Base-by-base conservation (phyloP, 2,329 filamentous ascomycete genomes). In the Phyllosticta paracitricarpa region DNA sequence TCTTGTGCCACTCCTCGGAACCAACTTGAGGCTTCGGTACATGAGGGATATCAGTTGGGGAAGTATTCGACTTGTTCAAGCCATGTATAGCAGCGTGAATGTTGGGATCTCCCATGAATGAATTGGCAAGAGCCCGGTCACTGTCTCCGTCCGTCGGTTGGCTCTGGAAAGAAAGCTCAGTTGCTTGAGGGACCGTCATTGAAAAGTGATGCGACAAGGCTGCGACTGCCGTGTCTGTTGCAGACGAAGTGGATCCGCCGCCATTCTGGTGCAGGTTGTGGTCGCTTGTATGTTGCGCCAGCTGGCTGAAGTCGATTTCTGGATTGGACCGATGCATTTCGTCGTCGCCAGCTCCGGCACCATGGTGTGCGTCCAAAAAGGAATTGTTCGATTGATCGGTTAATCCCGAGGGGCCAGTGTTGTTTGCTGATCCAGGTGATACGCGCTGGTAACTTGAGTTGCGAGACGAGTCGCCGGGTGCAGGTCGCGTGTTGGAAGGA, bases 1-100 rank as follows among this genome's bases (percentile, higher is more conserved):
- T 87, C 74, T 96, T 96, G 74, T 99, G 94, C 94, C 94, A 99
- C 75, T 97, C 93, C 59, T 96, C 91, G 1, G 91, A 94, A 2
- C 94, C 94, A n/a, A 97, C 94, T 6, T 87, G 84, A 7, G 92
- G 92, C 75, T 97, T 97, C 54, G 70, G 71, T 51, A 66, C 69
- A 55, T 68, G 68, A 17, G 73, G 72, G 19, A 22, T 22, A 22
- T 22, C 19, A 22, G 19, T 22, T 22, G 19, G 19, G 19, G 19
- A 22, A 30, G 68, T 58, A 61, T 70, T 70, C 10, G 76, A 78
- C 17, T 76, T 78, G 65, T 81, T 80, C 69, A 75, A 71, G 56
- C 69, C 69, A 25, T 66, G 63, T 26, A 69, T 64, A 62, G 68
- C 66, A 68, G 76, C 73, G 67, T 77, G 71, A 68, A 61, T 62